phyloP scores from a whole-genome alignment of 106 monocot genomes.

The Dendrobium catenatum region DNA sequence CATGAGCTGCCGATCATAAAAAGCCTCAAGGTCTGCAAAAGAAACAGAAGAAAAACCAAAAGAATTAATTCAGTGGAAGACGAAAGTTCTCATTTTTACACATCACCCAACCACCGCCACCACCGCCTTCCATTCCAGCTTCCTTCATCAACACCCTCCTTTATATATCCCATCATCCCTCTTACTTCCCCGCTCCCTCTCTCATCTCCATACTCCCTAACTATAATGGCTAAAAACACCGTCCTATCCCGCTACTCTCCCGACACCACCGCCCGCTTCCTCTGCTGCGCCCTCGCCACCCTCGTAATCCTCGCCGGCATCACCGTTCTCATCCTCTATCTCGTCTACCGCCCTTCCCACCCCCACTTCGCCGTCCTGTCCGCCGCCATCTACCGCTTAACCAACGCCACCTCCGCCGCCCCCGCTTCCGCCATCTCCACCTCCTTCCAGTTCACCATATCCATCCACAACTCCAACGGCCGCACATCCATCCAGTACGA shows the following conservation, averaged over 20 bases:
- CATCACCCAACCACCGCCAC: not conserved
- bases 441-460: constrained; percentile 60
- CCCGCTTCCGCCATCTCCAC: constrained; percentile 39
- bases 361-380: constrained; percentile 49
- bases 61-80: not conserved
- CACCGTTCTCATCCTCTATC: constrained; percentile 37
- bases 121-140: not conserved
- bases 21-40: too few species aligned
- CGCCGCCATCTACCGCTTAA: constrained; percentile 49
- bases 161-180: not conserved
- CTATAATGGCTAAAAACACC: not conserved
- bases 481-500: constrained; percentile 41
- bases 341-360: constrained; percentile 57
- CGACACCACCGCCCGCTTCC: constrained; percentile 13
- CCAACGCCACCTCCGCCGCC: constrained; percentile 26
- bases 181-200: not conserved
- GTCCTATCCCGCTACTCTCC: not conserved
- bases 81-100: too few species aligned
- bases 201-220: not conserved
- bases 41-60: constrained; percentile 1
- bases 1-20: too few species aligned
- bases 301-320: constrained; percentile 29
- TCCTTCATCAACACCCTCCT: not conserved
- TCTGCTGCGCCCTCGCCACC: constrained; percentile 31
- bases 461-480: constrained; percentile 57